Conservation (phyloP, 2,329 filamentous ascomycete species). For the Podosphaera aphanis region DNA sequence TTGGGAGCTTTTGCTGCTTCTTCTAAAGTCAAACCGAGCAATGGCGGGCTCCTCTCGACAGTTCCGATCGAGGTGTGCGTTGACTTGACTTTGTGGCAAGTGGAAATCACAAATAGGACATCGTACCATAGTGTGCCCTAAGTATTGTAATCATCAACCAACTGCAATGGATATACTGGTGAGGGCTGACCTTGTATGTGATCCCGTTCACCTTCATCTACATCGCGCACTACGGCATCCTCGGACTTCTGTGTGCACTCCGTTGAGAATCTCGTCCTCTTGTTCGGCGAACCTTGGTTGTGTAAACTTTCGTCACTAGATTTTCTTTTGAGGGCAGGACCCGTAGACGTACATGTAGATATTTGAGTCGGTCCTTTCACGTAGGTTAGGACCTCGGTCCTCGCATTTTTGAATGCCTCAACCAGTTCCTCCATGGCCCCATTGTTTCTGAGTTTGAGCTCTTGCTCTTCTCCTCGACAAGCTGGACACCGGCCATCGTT, state of each 20-base stretch:
- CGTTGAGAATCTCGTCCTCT: conserved; percentile 29
- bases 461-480: conserved; percentile 59
- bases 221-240: too few species aligned
- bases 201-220: conserved; percentile 11
- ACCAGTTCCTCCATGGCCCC: conserved; percentile 69
- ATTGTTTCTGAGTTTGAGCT: conserved; percentile 64
- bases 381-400: conserved; percentile 37
- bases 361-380: conserved; percentile 25
- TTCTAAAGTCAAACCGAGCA: neutral
- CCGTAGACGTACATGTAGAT: too few species aligned
- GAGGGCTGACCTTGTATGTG: conserved; percentile 12
- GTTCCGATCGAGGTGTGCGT: conserved; percentile 49
- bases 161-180: neutral
- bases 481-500: conserved; percentile 71
- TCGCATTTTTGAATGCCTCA: conserved; percentile 46
- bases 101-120: conserved; percentile 58
- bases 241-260: too few species aligned
- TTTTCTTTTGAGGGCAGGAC: neutral
- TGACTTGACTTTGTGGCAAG: conserved; percentile 63
- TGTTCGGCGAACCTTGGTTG: conserved; percentile 17
- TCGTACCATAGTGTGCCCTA: conserved; percentile 36
- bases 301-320: conserved; percentile 14
- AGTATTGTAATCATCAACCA: conserved; percentile 1
- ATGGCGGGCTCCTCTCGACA: conserved; percentile 7
- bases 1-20: conserved; percentile 2